Evolutionary conservation across 192 early-diverging fungal species (phyloP), one percentile per base, ranked within the genome.

Genomic region (Dissophora ornata): DNA sequence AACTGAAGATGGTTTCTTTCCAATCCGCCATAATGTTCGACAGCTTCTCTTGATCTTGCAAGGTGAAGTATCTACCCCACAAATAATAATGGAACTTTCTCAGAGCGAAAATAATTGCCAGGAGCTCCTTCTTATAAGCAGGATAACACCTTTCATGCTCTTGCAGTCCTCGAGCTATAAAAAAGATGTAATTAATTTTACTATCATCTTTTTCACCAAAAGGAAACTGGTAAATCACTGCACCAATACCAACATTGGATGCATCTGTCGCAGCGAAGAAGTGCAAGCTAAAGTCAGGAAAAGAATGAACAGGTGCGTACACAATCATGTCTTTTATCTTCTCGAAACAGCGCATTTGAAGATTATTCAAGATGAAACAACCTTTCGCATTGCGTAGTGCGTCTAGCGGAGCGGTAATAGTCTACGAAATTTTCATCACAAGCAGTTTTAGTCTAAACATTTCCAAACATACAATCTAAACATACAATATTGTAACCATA

Each of bases 181-280:
- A 81, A 3, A 55, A 61, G 11, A 73, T 64, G 36, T 70, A 70
- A 19, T 61, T 15, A 0, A 62, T 46, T 21, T 69, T 62, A 4
- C 10, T 16, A 13, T 38, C 28, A n/a, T 32, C 38, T 36, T 29
- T 13, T 2, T 22, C 38, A 44, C 48, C 62, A 25, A 56, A 16
- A 1, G 52, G 46, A 5, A 60, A 19, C 40, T 81, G 78, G 32
- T 61, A 71, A 11, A 78, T 18, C 1, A 80, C 80, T 9, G 48
- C 41, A 13, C 77, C 79, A 25, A 82, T 68, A 15, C 79, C 81
- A 5, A 45, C 24, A 40, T 75, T 75, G 12, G 81, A 82, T 4
- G 81, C 81, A 38, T 82, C 79, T 22, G 79, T 81, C 1, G 55
- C 71, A 1, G 80, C 41, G 11, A 45, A 47, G 26, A 74, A 80